These are phyloP conservation scores for Dictyostelium firmibasis DNA, from an alignment of 78 protist species.

Conservation along the genomic window DNA sequence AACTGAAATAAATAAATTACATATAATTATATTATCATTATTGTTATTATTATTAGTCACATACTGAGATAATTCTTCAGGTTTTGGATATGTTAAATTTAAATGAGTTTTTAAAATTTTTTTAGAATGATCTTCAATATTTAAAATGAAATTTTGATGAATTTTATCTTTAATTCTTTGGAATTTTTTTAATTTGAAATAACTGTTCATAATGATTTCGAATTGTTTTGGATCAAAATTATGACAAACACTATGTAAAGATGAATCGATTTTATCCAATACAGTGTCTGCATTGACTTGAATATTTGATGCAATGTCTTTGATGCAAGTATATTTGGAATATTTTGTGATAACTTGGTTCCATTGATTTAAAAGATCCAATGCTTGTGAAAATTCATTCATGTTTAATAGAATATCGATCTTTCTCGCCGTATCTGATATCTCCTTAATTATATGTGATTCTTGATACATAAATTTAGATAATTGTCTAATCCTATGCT, in stretches of 20 bases:
- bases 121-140: constrained; percentile 59
- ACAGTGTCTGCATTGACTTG: constrained; percentile 14
- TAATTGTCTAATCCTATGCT: constrained; percentile 24
- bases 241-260: constrained; percentile 45
- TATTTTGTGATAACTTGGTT: background rate
- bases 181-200: background rate
- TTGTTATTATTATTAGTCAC: background rate
- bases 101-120: constrained; percentile 46
- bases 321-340: constrained; percentile 37
- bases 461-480: constrained; percentile 20
- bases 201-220: constrained; percentile 35
- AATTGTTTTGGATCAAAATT: background rate
- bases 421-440: background rate
- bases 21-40: no score
- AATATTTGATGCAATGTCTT: constrained; percentile 1
- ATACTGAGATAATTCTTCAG: constrained; percentile 43
- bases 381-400: constrained; percentile 32
- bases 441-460: constrained; percentile 13
- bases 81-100: background rate
- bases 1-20: background rate
- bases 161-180: constrained; percentile 21
- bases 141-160: constrained; percentile 49
- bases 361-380: background rate
- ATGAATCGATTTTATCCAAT: constrained; percentile 55
- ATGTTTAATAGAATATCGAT: constrained; percentile 9